Base-by-base conservation (phyloP, 495 filamentous ascomycete genomes). In the Cercophora samala region DNA sequence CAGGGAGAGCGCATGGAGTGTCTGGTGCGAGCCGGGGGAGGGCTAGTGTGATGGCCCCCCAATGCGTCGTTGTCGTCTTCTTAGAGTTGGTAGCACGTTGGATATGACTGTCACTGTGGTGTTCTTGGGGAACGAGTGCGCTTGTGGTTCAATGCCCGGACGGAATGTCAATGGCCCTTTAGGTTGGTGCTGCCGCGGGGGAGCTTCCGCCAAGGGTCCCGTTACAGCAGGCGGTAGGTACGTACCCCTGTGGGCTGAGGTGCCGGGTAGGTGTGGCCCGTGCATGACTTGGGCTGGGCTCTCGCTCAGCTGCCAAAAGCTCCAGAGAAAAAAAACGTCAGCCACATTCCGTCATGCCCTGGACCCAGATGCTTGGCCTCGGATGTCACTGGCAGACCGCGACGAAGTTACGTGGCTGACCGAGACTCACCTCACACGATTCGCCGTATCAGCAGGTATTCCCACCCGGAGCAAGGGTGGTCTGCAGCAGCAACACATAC, bases 1-100 rank as follows among this genome's bases (percentile, higher is more conserved):
- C 3, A 22, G 29, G 56, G 67, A 55, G 59, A 17, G 65, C 55
- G 58, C 67, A 71, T 73, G 64, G 59, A 65, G 51, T 51, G 37
- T 37, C 5, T 26, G 17, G 8, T n/a, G n/a, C n/a, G 2, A 5
- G 6, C n/a, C 53, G 53, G 53, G 53, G 37, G 15, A 46, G 37
- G 37, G 37, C 37, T 46, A 9, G 37, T 11, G 37, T 46, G 37
- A 46, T 46, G 37, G 37, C 37, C 37, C 37, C 2, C 15, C 2
- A 9, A 46, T 46, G 2, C 13, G 37, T 46, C 37, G 37, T 46
- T 9, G 37, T 17, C 37, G 37, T 46, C 26, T 4, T 29, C n/a
- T n/a, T n/a, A n/a, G 37, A 46, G 37, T 46, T 17, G 11, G 37
- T 46, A 0, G 15, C 13, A 46, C 37, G 37, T 17, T 46, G 37